Evolutionary conservation across 2,329 filamentous ascomycete species (phyloP).

Genomic region (Sclerotinia borealis): DNA sequence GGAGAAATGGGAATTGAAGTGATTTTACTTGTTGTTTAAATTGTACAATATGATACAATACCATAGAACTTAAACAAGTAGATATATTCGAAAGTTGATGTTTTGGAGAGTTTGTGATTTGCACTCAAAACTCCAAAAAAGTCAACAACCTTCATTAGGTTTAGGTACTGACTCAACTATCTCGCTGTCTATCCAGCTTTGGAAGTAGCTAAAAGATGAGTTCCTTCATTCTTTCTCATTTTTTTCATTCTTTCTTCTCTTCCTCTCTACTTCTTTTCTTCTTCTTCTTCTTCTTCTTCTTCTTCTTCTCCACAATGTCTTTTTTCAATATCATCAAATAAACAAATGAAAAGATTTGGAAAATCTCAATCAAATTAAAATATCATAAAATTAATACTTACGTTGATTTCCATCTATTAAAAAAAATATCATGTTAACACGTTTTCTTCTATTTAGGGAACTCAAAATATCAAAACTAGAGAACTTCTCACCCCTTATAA

Average conservation of each 20-base stretch:
- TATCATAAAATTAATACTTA: slow-evolving; percentile 44
- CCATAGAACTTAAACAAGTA: not conserved
- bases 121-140: not conserved
- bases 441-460: not conserved
- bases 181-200: slow-evolving; percentile 7
- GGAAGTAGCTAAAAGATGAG: not conserved
- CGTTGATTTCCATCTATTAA: slow-evolving; percentile 86
- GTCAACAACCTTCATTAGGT: not conserved
- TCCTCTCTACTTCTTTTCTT: too few relatives aligned
- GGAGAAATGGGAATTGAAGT: not conserved
- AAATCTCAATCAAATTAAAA: not conserved
- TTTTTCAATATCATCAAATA: not conserved
- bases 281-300: not conserved
- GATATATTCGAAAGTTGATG: not conserved
- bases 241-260: not conserved
- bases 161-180: not conserved
- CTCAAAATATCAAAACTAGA: not conserved
- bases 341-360: not conserved
- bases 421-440: not conserved
- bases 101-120: not conserved
- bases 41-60: not conserved
- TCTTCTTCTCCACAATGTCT: not conserved
- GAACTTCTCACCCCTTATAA: slow-evolving; percentile 61
- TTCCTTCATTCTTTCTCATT: not conserved
- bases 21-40: not conserved